These are phyloP conservation scores for Chalaropsis thielavioides DNA, from an alignment of 2,329 filamentous ascomycete species.

Conservation along the genomic window DNA sequence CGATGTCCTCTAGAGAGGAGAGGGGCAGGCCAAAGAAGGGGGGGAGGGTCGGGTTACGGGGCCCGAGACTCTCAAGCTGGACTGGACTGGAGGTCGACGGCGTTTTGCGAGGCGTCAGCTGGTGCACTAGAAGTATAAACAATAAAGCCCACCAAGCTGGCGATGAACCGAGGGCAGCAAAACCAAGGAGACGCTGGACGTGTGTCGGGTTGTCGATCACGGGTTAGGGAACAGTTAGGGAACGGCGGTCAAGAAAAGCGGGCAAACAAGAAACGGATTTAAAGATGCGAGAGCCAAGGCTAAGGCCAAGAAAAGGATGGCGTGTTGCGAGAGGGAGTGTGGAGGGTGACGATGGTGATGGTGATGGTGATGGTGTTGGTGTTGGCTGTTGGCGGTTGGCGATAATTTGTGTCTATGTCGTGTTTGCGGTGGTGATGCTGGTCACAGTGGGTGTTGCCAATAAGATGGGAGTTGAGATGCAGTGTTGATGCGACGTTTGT, in stretches of 20 bases:
- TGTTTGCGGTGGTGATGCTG: no score
- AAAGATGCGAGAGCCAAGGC: neutral
- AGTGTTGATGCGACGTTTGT: neutral
- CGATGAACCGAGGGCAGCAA: constrained; percentile 2
- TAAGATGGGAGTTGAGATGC: no score
- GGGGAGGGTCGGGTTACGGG: neutral
- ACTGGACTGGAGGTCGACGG: neutral
- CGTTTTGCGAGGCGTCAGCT: neutral
- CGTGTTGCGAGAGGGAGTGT: no score
- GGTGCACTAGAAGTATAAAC: neutral
- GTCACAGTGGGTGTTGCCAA: no score
- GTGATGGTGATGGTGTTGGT: neutral
- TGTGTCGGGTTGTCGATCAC: constrained; percentile 13
- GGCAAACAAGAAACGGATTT: neutral
- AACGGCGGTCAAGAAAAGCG: neutral
- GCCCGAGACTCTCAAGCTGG: neutral
- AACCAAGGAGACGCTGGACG: constrained; percentile 10
- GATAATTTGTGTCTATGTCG: neutral
- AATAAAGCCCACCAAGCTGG: neutral
- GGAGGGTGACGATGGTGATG: neutral
- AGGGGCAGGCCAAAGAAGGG: neutral
- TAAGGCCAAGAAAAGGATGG: neutral
- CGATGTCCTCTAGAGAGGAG: neutral
- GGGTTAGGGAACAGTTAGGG: constrained; percentile 2
- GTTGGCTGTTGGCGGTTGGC: neutral